Evolutionary conservation across 1,284 basidiomycete genomes (phyloP).

Genomic region (Pterulicium gracile): DNA sequence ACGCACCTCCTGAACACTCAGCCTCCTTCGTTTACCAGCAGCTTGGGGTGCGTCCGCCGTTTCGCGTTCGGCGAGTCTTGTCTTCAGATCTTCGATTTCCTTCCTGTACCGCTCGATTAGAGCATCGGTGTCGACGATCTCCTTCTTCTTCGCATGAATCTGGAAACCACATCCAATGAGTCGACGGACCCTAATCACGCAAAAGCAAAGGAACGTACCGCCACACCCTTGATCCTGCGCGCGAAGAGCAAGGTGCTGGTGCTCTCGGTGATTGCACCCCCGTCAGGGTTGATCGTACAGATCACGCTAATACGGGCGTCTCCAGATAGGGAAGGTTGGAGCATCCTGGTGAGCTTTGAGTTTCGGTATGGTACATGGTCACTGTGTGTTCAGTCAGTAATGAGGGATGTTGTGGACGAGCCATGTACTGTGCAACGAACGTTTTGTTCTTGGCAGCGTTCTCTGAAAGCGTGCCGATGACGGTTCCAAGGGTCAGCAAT

Average conservation of each 20-base stretch:
- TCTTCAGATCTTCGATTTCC: conserved; percentile 81
- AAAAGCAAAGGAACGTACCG: conserved; percentile 24
- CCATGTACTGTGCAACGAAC: conserved; percentile 23
- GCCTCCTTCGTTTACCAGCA: conserved; percentile 39
- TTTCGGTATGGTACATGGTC: conserved; percentile 94
- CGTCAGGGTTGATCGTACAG: conserved; percentile 87
- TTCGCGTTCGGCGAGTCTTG: conserved; percentile 57
- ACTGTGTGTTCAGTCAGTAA: conserved; percentile 21
- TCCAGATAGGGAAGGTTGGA: conserved; percentile 91
- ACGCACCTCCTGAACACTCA: conserved; percentile 60
- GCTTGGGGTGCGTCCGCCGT: conserved; percentile 24
- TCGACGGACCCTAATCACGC: too few relatives aligned
- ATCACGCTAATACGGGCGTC: conserved; percentile 95
- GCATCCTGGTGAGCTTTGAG: conserved; percentile 87
- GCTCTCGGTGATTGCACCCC: conserved; percentile 65
- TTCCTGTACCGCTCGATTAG: conserved; percentile 85
- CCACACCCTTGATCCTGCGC: conserved; percentile 75
- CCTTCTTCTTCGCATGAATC: conserved; percentile 85
- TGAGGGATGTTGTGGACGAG: background rate
- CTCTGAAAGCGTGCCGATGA: conserved; percentile 83
- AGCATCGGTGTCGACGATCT: conserved; percentile 87
- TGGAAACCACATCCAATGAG: too few relatives aligned
- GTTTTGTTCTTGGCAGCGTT: conserved; percentile 71
- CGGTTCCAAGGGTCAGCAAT: conserved; percentile 80
- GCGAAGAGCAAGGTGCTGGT: conserved; percentile 86